Percentiles rank a stretch among this genome's conserved stretches.
These are phyloP conservation scores for Byssoonygena ceratinophila DNA, from an alignment of 2,329 filamentous ascomycete species.

Conservation along the genomic window DNA sequence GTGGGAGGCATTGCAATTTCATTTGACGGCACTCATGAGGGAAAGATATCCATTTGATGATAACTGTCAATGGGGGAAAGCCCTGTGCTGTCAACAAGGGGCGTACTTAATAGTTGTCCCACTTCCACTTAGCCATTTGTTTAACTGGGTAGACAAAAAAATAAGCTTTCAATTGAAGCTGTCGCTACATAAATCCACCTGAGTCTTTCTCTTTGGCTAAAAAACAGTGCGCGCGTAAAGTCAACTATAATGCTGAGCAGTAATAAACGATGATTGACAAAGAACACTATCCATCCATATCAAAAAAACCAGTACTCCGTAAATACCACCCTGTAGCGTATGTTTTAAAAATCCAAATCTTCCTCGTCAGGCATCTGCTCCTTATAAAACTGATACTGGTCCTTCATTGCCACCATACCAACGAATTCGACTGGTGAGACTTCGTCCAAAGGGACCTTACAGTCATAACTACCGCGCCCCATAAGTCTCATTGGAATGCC, in stretches of 20 bases:
- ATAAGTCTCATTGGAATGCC: neutral
- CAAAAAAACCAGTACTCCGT: neutral
- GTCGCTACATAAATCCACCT: too few relatives aligned
- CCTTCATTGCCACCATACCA: neutral
- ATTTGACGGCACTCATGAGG: conserved; percentile 84
- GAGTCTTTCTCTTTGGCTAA: too few relatives aligned
- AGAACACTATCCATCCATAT: too few relatives aligned
- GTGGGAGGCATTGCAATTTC: conserved; percentile 6
- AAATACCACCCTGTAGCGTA: neutral
- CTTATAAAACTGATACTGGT: conserved; percentile 5
- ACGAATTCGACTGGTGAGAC: neutral
- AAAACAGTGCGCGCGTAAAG: neutral
- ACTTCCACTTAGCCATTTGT: conserved; percentile 4
- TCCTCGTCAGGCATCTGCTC: neutral
- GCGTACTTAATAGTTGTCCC: conserved; percentile 78
- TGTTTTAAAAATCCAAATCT: neutral
- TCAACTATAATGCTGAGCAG: too few relatives aligned
- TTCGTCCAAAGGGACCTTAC: neutral
- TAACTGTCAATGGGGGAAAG: conserved; percentile 64
- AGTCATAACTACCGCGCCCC: neutral
- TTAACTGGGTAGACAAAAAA: conserved; percentile 4
- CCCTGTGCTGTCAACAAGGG: conserved; percentile 76
- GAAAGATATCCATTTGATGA: conserved; percentile 78
- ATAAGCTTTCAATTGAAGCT: conserved; percentile 4
- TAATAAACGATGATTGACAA: too few relatives aligned